phyloP scores from a whole-genome alignment of 805 yeast species.

The Yarrowia sp. region DNA sequence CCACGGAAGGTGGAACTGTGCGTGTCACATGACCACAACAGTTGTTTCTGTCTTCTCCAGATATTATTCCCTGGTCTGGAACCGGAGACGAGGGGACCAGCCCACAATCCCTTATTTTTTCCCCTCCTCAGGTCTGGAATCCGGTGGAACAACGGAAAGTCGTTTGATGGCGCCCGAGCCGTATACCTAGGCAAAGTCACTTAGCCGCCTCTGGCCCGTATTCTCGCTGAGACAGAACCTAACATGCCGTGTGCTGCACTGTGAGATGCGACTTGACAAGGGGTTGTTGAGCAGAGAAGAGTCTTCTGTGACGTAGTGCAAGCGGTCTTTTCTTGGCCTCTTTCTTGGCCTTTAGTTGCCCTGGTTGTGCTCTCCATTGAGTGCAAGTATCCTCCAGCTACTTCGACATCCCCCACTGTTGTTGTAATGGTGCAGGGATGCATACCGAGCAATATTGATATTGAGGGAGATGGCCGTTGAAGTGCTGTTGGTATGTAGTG shows the following conservation, averaged over 20 bases:
- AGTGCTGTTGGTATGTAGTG: too few species aligned
- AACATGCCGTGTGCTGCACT: not conserved
- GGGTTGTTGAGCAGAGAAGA: too few species aligned
- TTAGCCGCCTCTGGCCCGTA: not conserved
- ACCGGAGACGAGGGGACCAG: too few species aligned
- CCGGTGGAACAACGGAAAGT: not conserved
- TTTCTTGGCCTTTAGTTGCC: too few species aligned
- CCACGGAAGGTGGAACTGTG: not conserved
- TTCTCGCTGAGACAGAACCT: not conserved
- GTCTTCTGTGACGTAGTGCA: too few species aligned
- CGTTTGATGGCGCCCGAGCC: not conserved
- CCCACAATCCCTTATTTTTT: too few species aligned
- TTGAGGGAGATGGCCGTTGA: too few species aligned
- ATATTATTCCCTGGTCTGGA: too few species aligned
- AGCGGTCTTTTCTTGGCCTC: too few species aligned
- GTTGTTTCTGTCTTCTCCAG: too few species aligned
- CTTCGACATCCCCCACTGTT: not conserved
- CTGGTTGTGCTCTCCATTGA: too few species aligned
- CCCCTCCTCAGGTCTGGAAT: not conserved
- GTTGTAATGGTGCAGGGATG: not conserved
- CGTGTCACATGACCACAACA: not conserved
- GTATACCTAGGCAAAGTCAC: too few species aligned
- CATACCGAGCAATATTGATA: not conserved
- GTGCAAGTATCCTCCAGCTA: not conserved
- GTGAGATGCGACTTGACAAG: not conserved